Base-by-base conservation (phyloP, 805 yeast genomes). In the Starmerella bacillaris region DNA sequence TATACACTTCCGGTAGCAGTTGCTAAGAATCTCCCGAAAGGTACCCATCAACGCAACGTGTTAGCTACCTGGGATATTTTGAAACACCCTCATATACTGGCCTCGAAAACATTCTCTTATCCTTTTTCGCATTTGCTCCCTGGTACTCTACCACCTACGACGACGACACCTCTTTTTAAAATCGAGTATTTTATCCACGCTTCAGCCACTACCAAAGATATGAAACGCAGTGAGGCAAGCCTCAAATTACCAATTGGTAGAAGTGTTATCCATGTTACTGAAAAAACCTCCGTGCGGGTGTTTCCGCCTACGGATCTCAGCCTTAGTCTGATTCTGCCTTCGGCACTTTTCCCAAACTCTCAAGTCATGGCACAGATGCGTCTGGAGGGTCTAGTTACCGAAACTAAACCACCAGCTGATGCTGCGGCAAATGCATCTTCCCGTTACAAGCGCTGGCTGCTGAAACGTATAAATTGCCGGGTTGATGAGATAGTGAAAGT, bases 231-330 rank as follows among this genome's bases (percentile, higher is more conserved):
- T n/a, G 40, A 37, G n/a, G 18, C 34, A 21, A 32, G 32, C 11
- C 38, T 31, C 24, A 48, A 36, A 27, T 44, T 89, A 6, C 66
- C 74, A 44, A 63, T 89, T 2, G 65, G 77, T 30, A 66, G 98
- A 47, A 76, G 92, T 38, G 70, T 86, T 21, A 54, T 79, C 18
- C 61, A 80, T 31, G 86, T 89, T 5, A 78, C 79, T 2, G 94
- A 84, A 51, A 65, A 83, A 46, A 80, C 78, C 50, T 79, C 94
- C 1, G 58, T 82, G 26, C 67, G 99, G 41, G 79, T 89, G 1
- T 89, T 89, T 56, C 98, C 98, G 1, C 96, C 99, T 5, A 86
- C 96, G 0, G 78, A 77, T 29, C 74, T 89, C 24, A 74, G 82
- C 3, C 92, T 94, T 5, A 70, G 77, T 19, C 89, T 92, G 6